Percentiles rank a stretch among this genome's conserved stretches.
Conservation (phyloP, 371 early-diverging fungal genomes). For the Mucor plumbeus region DNA sequence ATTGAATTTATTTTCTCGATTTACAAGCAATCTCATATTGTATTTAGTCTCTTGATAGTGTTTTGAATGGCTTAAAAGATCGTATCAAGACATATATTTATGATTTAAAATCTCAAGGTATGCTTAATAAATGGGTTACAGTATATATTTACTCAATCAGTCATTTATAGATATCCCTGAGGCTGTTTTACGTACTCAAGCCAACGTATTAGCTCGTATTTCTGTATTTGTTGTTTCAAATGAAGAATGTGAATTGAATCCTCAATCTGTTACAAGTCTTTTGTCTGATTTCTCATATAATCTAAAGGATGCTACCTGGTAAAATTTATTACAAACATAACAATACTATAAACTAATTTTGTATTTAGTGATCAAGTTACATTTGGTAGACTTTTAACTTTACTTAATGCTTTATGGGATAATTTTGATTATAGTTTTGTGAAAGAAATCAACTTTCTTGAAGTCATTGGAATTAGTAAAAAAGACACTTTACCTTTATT, state of each 20-base stretch:
- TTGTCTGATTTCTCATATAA: conserved; percentile 21
- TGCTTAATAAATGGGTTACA: no score
- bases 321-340: neutral
- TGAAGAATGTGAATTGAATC: conserved; percentile 16
- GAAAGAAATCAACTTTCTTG: conserved; percentile 8
- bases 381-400: conserved; percentile 22
- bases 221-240: conserved; percentile 33
- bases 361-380: conserved; percentile 1
- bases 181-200: conserved; percentile 42
- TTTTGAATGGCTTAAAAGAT: conserved; percentile 28
- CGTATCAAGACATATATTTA: conserved; percentile 31
- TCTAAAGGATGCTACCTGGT: conserved; percentile 28
- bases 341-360: neutral
- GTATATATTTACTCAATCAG: no score
- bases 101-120: conserved; percentile 26
- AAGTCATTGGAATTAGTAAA: conserved; percentile 14
- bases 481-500: neutral
- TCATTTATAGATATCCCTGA: conserved; percentile 33
- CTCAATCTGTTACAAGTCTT: conserved; percentile 11
- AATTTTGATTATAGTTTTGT: conserved; percentile 33
- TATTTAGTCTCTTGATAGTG: conserved; percentile 17
- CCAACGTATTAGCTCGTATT: conserved; percentile 41
- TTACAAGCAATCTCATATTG: neutral
- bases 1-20: neutral
- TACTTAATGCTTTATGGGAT: conserved; percentile 40